These are phyloP conservation scores for Plasmodium falciparum DNA, from an alignment of 169 alveolate genomes.

Conservation along the genomic window DNA sequence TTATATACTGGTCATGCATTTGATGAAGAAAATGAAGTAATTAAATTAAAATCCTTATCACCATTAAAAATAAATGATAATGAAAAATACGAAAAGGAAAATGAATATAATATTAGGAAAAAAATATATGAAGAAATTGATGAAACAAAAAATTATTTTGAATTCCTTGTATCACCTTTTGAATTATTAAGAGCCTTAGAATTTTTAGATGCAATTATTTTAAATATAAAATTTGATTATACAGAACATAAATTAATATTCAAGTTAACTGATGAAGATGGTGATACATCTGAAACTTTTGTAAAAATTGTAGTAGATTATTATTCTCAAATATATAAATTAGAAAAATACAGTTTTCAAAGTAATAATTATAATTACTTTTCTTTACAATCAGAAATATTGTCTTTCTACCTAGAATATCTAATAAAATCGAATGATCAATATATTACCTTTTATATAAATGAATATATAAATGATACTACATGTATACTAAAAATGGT, in stretches of 20 bases:
- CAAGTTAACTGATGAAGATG: slow-evolving; percentile 72
- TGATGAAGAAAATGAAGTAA: slow-evolving; percentile 19
- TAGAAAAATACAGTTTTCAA: slow-evolving; percentile 59
- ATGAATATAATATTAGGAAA: slow-evolving; percentile 52
- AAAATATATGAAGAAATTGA: slow-evolving; percentile 37
- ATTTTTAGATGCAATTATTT: slow-evolving; percentile 46
- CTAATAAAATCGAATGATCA: slow-evolving; percentile 33
- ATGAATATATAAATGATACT: slow-evolving; percentile 27
- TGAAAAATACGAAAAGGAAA: slow-evolving; percentile 20
- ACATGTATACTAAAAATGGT: slow-evolving; percentile 62
- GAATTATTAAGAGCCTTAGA: slow-evolving; percentile 65
- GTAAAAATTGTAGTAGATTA: slow-evolving; percentile 44
- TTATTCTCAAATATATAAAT: slow-evolving; percentile 31
- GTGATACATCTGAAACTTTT: slow-evolving; percentile 72
- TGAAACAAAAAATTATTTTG: slow-evolving; percentile 20
- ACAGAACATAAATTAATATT: slow-evolving; percentile 24
- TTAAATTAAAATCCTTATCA: slow-evolving; percentile 43
- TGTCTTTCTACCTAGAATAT: slow-evolving; percentile 61
- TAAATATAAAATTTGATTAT: slow-evolving; percentile 76
- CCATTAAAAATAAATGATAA: slow-evolving; percentile 35
- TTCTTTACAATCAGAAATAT: slow-evolving; percentile 22
- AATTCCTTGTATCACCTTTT: slow-evolving; percentile 59
- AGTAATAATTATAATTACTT: slow-evolving; percentile 41
- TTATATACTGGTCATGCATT: slow-evolving; percentile 43
- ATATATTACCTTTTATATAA: slow-evolving; percentile 46